These are phyloP conservation scores for Alternaria angustiovoidea DNA, from an alignment of 2,329 filamentous ascomycete genomes.

Conservation along the genomic window DNA sequence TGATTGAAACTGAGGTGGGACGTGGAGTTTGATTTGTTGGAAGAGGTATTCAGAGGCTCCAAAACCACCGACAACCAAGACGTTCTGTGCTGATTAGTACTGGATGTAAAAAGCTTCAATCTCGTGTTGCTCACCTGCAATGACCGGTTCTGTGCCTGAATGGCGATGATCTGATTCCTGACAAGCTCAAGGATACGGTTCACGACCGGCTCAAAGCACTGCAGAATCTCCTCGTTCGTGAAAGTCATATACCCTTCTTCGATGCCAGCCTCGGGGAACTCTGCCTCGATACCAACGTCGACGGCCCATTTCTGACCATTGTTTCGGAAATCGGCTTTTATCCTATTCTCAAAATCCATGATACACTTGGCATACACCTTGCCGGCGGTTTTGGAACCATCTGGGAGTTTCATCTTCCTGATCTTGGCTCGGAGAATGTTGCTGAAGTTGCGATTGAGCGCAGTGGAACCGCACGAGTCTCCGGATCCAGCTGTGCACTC, in stretches of 20 bases:
- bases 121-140: constrained; percentile 70
- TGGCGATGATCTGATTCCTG: constrained; percentile 97
- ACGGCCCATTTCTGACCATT: constrained; percentile 99
- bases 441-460: constrained; percentile 96
- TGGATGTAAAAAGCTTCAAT: neutral
- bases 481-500: constrained; percentile 97
- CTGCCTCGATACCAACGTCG: constrained; percentile 97
- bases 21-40: constrained; percentile 98
- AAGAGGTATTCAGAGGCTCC: constrained; percentile 98
- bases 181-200: constrained; percentile 96
- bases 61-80: constrained; percentile 96
- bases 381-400: constrained; percentile 95
- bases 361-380: constrained; percentile 99
- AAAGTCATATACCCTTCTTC: constrained; percentile 99
- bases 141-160: constrained; percentile 93
- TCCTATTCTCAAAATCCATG: constrained; percentile 99
- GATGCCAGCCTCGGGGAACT: constrained; percentile 96
- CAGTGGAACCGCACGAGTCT: constrained; percentile 97
- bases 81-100: constrained; percentile 67
- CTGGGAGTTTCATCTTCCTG: constrained; percentile 97
- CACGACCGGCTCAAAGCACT: constrained; percentile 98
- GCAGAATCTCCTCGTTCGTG: constrained; percentile 97
- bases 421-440: constrained; percentile 98
- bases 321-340: constrained; percentile 99
- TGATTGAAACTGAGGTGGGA: constrained; percentile 96